Conservation (phyloP, 1,139 yeast genomes). For the Suhomyces wounanorum region DNA sequence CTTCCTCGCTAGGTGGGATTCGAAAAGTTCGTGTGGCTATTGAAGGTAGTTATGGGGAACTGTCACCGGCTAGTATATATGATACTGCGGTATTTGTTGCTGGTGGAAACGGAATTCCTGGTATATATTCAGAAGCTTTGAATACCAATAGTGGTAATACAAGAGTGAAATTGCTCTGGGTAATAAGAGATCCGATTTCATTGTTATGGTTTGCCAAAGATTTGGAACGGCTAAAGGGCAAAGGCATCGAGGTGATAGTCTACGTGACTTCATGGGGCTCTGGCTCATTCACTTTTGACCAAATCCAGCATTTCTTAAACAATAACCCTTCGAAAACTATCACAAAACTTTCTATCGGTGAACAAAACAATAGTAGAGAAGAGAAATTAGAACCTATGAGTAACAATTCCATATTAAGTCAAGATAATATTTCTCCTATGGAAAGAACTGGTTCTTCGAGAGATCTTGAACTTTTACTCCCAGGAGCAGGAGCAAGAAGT, state of each 20-base stretch:
- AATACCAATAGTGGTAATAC: constrained; percentile 8
- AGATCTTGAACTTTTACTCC: background rate
- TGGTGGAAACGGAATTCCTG: constrained; percentile 33
- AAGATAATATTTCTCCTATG: background rate
- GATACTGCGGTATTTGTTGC: constrained; percentile 28
- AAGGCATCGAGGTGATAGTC: constrained; percentile 20
- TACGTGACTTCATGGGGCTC: constrained; percentile 18
- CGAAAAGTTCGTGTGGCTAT: constrained; percentile 24
- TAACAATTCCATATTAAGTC: background rate
- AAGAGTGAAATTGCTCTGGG: constrained; percentile 24
- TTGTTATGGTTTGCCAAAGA: constrained; percentile 26
- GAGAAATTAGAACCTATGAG: background rate
- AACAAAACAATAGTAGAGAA: background rate
- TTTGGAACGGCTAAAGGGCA: constrained; percentile 16
- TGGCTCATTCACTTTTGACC: background rate
- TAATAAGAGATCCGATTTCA: constrained; percentile 21
- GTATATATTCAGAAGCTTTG: constrained; percentile 24
- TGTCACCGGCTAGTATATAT: constrained; percentile 21
- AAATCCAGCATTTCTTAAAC: background rate
- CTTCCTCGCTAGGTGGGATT: constrained; percentile 33
- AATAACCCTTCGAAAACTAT: background rate
- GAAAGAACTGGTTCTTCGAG: background rate
- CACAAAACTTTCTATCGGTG: no score
- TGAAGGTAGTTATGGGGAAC: constrained; percentile 29
- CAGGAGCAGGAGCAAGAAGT: background rate